phyloP scores from a whole-genome alignment of 345 rosid species.

The Citropsis articulata region DNA sequence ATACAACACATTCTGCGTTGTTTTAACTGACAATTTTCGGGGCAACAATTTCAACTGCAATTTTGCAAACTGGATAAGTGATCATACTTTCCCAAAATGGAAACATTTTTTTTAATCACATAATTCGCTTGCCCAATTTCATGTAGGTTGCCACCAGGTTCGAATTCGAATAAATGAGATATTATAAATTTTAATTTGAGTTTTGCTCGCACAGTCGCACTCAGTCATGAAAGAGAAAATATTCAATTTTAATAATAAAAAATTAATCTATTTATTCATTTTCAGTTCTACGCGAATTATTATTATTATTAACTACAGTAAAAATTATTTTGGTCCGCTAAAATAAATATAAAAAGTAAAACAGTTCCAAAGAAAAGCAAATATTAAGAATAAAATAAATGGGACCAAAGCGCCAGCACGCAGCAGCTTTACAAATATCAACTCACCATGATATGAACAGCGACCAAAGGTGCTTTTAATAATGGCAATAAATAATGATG shows the following conservation, averaged over 20 bases:
- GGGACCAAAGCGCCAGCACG: background rate
- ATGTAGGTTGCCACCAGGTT: too few species aligned
- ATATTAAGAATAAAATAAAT: too few species aligned
- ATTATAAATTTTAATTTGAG: too few species aligned
- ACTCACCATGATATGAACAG: background rate
- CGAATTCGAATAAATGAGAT: too few species aligned
- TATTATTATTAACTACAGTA: background rate
- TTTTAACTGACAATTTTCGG: background rate
- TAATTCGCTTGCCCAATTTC: too few species aligned
- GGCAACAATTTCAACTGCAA: background rate
- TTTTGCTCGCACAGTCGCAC: too few species aligned
- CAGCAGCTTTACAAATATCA: background rate
- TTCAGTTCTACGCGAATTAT: background rate
- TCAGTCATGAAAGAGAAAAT: too few species aligned
- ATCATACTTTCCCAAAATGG: background rate
- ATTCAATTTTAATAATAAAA: too few species aligned
- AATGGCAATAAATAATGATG: background rate
- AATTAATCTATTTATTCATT: too few species aligned
- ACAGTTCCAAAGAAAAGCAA: background rate
- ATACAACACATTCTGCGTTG: background rate
- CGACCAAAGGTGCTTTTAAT: background rate
- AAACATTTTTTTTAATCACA: too few species aligned
- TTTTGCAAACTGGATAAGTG: background rate
- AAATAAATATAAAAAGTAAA: too few species aligned
- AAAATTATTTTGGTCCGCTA: background rate